These are phyloP conservation scores for Mortierella sp. DNA, from an alignment of 371 early-diverging fungal genomes.

Conservation along the genomic window DNA sequence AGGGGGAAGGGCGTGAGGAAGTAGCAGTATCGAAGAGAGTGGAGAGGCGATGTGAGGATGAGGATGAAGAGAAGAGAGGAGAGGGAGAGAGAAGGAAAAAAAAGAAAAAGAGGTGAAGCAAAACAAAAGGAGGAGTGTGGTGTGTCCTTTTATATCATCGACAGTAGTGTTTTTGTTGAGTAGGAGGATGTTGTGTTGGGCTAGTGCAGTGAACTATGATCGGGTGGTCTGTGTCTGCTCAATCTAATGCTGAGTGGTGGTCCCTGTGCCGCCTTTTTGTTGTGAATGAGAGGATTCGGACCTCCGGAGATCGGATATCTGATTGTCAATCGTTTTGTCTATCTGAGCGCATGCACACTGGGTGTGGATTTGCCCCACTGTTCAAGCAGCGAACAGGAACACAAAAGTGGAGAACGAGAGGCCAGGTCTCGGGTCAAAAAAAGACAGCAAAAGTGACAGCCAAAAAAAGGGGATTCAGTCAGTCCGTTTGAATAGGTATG, in stretches of 20 bases:
- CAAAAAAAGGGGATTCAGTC: no score
- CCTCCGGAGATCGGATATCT: constrained; percentile 3
- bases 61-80: not conserved
- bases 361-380: constrained; percentile 1
- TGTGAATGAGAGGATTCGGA: not conserved
- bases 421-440: not conserved
- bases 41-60: not conserved
- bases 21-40: not conserved
- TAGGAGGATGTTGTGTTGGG: not conserved
- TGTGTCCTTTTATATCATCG: not conserved
- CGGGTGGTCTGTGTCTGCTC: not conserved
- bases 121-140: not conserved
- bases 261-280: not conserved
- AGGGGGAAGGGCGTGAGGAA: not conserved
- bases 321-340: no score
- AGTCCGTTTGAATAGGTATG: no score
- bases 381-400: not conserved
- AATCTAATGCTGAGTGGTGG: not conserved
- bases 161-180: not conserved
- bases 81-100: not conserved
- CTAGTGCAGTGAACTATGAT: not conserved
- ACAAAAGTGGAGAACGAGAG: constrained; percentile 3
- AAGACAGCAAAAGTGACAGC: not conserved
- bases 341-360: not conserved
- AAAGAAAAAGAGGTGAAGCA: not conserved